Percentiles rank a stretch among this genome's conserved stretches.
These are phyloP conservation scores for Boletus rufocinnamomeus DNA, from an alignment of 768 basidiomycete species.

Conservation along the genomic window DNA sequence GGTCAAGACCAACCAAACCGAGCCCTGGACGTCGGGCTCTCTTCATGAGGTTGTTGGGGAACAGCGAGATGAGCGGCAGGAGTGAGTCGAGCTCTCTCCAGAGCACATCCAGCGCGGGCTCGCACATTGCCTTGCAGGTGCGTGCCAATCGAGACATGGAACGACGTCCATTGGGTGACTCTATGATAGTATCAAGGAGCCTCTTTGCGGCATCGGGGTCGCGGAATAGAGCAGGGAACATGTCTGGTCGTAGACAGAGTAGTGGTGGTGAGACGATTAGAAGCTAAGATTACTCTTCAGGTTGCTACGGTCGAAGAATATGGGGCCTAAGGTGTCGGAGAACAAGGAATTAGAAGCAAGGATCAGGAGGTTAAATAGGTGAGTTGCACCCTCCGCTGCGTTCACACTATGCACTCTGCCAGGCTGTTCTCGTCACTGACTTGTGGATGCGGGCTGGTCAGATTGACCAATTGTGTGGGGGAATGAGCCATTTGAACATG, in stretches of 20 bases:
- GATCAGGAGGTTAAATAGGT: constrained; percentile 28
- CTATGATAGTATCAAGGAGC: constrained; percentile 52
- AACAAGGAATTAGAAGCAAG: constrained; percentile 42
- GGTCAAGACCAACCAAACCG: constrained; percentile 60
- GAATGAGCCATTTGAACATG: constrained; percentile 25
- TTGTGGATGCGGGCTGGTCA: constrained; percentile 35
- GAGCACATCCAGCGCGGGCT: constrained; percentile 67
- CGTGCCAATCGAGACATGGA: constrained; percentile 70
- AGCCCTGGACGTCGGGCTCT: constrained; percentile 72
- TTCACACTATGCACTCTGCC: constrained; percentile 43
- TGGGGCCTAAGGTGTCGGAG: constrained; percentile 37
- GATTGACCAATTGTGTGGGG: constrained; percentile 27
- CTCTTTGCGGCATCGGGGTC: constrained; percentile 60
- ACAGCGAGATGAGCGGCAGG: constrained; percentile 68
- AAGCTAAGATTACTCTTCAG: constrained; percentile 29
- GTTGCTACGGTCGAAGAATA: constrained; percentile 36
- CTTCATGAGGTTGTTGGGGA: constrained; percentile 67
- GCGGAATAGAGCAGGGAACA: constrained; percentile 55
- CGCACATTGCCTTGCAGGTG: constrained; percentile 72
- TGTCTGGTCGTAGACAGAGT: constrained; percentile 51
- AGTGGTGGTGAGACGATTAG: constrained; percentile 40
- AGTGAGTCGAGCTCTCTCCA: constrained; percentile 82
- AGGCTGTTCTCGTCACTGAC: constrained; percentile 30
- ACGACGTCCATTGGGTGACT: constrained; percentile 64
- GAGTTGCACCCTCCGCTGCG: constrained; percentile 45